These are phyloP conservation scores for Auricularia cornea DNA, from an alignment of 768 basidiomycete species.

Conservation along the genomic window DNA sequence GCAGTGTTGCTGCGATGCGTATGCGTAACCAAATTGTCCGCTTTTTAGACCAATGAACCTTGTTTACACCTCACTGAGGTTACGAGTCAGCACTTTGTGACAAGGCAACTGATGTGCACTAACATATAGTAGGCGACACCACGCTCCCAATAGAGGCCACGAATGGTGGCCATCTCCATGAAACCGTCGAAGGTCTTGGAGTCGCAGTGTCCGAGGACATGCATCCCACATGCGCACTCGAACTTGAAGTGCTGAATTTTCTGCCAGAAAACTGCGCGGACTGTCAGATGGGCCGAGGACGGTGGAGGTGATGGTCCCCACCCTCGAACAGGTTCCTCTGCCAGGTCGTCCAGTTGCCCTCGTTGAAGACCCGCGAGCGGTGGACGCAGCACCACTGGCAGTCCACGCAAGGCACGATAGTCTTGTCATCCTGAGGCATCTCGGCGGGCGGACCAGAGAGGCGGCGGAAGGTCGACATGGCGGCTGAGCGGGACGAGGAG, in stretches of 20 bases:
- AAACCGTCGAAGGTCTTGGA: background rate
- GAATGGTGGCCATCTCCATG: background rate
- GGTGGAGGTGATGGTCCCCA: background rate
- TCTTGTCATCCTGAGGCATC: background rate
- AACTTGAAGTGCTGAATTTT: slow-evolving; percentile 1
- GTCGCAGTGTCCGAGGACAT: background rate
- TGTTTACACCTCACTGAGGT: too few species aligned
- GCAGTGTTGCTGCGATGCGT: too few species aligned
- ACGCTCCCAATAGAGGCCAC: background rate
- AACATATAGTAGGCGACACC: background rate
- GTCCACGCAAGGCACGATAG: background rate
- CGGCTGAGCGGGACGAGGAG: background rate
- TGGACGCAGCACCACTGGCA: background rate
- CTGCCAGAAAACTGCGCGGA: background rate
- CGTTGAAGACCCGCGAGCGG: background rate
- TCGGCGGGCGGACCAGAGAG: background rate
- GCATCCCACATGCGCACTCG: background rate
- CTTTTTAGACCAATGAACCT: too few species aligned
- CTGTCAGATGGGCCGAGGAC: background rate
- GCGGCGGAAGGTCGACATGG: background rate
- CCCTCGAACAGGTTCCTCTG: background rate
- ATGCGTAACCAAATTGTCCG: too few species aligned
- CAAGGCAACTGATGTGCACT: background rate
- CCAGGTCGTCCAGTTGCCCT: background rate
- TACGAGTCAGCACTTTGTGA: too few species aligned